Base-by-base conservation (phyloP, 768 basidiomycete genomes). In the Candolleomyces eurysporus region DNA sequence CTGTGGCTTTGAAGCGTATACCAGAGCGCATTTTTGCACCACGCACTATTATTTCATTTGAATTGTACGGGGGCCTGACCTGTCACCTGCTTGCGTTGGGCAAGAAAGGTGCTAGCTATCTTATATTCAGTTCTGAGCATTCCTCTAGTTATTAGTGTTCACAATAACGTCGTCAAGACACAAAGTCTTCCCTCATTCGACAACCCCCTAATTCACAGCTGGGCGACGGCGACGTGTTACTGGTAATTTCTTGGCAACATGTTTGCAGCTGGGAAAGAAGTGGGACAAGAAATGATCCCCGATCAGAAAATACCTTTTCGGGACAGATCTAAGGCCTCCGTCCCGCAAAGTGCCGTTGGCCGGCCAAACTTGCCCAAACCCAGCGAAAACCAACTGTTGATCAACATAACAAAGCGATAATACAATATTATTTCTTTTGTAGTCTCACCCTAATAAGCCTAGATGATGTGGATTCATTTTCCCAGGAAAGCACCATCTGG, bases 211-310 rank as follows among this genome's bases (percentile, higher is more conserved):
- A 26, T 21, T 50, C 2, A 22, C 4, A 14, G 6, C 48, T 14
- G 48, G 19, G 26, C 26, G 36, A 36, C 36, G 36, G 36, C 6
- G 36, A 36, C 45, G 16, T 7, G 45, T 21, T 8, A 7, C 45
- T 36, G 22, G 59, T 9, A 45, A 21, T n/a, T 11, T 13, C 60
- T 61, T 42, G 60, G 53, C 43, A 56, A 11, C 22, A 36, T 26
- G 4, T 65, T 55, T 71, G 69, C 72, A 71, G 57, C 70, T 72
- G 70, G 75, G 77, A 57, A 57, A 53, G 76, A 71, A 72, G 66
- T 61, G 68, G 65, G 71, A 68, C 30, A 54, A 71, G 69, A 69
- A 67, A 76, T 86, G 84, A 86, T 86, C 82, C 78, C 83, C 82
- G 84, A 86, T 86, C 84, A 86, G 78, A 46, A 31, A 43, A 22